Evolutionary conservation across 2,329 filamentous ascomycete genomes (phyloP), one percentile per base, ranked within the genome.

Genomic region (Rutstroemia sp.): DNA sequence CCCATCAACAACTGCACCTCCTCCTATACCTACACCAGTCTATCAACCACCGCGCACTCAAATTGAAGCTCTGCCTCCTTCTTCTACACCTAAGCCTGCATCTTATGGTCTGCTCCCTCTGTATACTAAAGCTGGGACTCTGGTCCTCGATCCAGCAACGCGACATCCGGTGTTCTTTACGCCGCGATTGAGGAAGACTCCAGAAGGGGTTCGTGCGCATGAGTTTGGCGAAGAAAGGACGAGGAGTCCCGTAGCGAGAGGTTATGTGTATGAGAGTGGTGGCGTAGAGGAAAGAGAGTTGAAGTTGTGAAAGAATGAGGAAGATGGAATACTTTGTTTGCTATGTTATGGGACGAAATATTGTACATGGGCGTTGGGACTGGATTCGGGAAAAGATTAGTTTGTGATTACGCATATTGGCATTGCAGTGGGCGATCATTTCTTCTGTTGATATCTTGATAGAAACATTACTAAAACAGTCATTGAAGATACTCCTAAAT

Each of bases 111-210:
- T 45, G 64, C 30, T 45, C 14, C 9, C 12, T 36, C 25, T 45
- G 21, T n/a, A 30, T n/a, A 14, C 17, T 10, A 46, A 14, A 52
- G 45, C 48, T n/a, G 48, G 54, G 38, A 48, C 49, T 21, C 42
- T 59, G 14, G 30, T 64, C 12, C 57, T 63, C 8, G 64, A 87
- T 67, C 74, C 81, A 9, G 81, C 87, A 1, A 76, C 75, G 40
- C 73, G 81, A 25, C 88, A 92, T 62, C 88, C 88, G 0, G 87
- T 89, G 1, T 92, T 92, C 72, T 90, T 91, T 72, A 87, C 86
- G 0, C 75, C 81, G 30, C 76, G 77, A 51, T 72, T 19, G 17
- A 44, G 17, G 40, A 44, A 44, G 17, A 42, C 16, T 4, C 51
- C 51, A 27, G 7, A 42, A 1, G 51, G 51, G n/a, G 51, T 54